A percentile compares a stretch with the other conserved stretches of the same genome.
These are phyloP conservation scores for Rhodotorula glutinis DNA, from an alignment of 1,284 basidiomycete genomes.

Conservation along the genomic window DNA sequence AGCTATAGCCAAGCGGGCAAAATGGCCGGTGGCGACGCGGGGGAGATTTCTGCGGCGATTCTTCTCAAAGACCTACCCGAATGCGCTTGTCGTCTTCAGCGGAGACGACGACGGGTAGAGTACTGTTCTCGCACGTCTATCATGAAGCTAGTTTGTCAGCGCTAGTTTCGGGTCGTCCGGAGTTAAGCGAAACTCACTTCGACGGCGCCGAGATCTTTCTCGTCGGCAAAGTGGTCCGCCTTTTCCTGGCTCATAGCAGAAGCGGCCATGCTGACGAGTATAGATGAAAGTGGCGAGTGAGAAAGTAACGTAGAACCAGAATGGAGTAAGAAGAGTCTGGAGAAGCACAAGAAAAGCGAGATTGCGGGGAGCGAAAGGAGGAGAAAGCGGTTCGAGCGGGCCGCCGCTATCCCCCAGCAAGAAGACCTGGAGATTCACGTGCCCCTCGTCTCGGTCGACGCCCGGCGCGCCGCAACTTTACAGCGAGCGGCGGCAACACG, in stretches of 20 bases:
- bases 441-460: too few species aligned
- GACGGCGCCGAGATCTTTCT: not conserved
- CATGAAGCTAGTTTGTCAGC: not conserved
- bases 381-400: not conserved
- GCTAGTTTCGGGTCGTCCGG: too few species aligned
- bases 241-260: too few species aligned
- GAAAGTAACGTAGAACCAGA: not conserved
- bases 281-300: too few species aligned
- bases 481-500: too few species aligned
- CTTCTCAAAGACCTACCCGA: not conserved
- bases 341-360: not conserved
- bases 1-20: too few species aligned
- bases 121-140: not conserved
- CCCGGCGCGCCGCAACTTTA: too few species aligned
- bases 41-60: too few species aligned
- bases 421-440: not conserved
- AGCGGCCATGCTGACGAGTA: too few species aligned
- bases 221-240: constrained; percentile 1
- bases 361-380: not conserved
- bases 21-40: too few species aligned
- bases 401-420: not conserved
- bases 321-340: not conserved
- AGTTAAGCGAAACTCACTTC: too few species aligned
- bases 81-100: constrained; percentile 10
- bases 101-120: not conserved